Evolutionary conservation across 2,329 filamentous ascomycete genomes (phyloP).

Genomic region (Ilyonectria destructans): DNA sequence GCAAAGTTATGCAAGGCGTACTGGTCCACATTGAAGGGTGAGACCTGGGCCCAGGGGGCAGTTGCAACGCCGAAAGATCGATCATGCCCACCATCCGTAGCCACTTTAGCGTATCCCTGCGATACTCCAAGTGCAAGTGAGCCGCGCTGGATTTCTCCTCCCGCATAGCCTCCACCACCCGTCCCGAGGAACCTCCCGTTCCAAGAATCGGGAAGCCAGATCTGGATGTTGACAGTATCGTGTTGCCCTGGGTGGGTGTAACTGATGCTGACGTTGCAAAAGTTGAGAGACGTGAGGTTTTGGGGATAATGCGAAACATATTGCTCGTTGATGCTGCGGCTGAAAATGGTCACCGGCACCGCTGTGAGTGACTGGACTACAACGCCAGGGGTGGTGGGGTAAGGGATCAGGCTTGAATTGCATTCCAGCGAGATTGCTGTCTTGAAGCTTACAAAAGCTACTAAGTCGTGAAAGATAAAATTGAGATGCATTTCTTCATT

Average conservation of each 20-base stretch:
- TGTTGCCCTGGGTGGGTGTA: neutral
- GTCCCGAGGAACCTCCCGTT: conserved; percentile 1
- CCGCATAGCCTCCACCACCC: neutral
- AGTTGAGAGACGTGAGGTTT: conserved; percentile 7
- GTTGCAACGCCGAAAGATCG: conserved; percentile 6
- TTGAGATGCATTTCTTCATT: neutral
- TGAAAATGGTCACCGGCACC: conserved; percentile 2
- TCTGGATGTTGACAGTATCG: conserved; percentile 1
- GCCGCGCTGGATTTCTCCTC: conserved; percentile 2
- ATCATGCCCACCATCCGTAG: conserved; percentile 1
- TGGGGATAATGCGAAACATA: conserved; percentile 6
- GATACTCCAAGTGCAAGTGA: conserved; percentile 2
- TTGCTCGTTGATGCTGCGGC: conserved; percentile 5
- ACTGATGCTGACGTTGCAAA: conserved; percentile 6
- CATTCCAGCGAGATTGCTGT: conserved; percentile 1
- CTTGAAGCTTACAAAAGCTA: neutral
- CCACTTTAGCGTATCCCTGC: neutral
- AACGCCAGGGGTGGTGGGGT: conserved; percentile 2
- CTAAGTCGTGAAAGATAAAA: neutral
- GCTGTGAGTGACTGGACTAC: conserved; percentile 1
- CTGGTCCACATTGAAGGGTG: conserved; percentile 7
- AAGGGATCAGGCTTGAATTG: neutral
- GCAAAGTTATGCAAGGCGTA: conserved; percentile 6
- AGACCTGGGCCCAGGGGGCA: conserved; percentile 3
- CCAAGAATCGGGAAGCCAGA: conserved; percentile 3